These are phyloP conservation scores for Pelargonium fulgidum DNA, from an alignment of 441 rosid genomes.

Conservation along the genomic window DNA sequence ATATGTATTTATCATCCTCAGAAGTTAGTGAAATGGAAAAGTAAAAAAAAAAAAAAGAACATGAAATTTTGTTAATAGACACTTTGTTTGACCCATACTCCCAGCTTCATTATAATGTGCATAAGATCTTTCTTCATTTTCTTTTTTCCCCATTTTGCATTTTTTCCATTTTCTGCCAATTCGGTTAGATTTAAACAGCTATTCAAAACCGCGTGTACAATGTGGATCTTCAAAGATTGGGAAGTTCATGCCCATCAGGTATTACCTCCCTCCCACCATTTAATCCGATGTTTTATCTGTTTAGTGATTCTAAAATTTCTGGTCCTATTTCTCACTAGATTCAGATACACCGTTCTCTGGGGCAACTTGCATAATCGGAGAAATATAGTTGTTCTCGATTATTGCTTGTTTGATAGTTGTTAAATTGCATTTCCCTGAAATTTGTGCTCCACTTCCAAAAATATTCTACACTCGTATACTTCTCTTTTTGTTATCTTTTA, in stretches of 20 bases:
- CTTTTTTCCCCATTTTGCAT: background rate
- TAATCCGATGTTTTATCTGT: background rate
- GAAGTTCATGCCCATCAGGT: background rate
- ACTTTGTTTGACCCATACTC: background rate
- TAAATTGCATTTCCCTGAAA: background rate
- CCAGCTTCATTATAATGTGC: background rate
- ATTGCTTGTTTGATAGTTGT: background rate
- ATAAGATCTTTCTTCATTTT: background rate
- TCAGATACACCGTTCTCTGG: background rate
- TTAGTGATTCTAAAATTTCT: background rate
- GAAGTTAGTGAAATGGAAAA: background rate
- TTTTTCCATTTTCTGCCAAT: background rate
- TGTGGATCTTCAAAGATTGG: background rate
- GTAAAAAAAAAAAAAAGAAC: background rate
- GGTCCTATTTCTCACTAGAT: background rate
- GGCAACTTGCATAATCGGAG: background rate
- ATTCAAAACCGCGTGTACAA: background rate
- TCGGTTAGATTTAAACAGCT: background rate
- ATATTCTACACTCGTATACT: background rate
- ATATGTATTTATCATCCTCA: conserved; percentile 3
- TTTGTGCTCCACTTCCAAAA: background rate
- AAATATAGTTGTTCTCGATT: background rate
- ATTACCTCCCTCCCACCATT: too few species aligned
- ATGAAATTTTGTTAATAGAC: background rate
- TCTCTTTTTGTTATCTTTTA: too few species aligned